Evolutionary conservation across 108 stramenopile genomes (phyloP), one percentile per base, ranked within the genome.

Genomic region (Cyclotella cryptica): DNA sequence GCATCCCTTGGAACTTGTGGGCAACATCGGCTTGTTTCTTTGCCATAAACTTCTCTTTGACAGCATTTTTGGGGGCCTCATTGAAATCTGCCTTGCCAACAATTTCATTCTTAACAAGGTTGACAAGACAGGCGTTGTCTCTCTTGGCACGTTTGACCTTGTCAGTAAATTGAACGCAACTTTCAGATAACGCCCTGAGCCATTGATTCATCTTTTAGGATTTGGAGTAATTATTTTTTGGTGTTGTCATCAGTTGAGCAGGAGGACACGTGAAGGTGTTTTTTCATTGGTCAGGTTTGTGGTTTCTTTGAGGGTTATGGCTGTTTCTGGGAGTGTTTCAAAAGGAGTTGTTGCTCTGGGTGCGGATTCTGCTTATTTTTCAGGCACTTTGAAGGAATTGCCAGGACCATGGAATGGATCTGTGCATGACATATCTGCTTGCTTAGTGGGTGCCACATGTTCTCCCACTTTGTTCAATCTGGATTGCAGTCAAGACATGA

Each of bases 191-290:
- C 10, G 91, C 90, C 74, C 93, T 96, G 78, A 96, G 86, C 52
- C 90, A 84, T 69, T 90, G 86, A 81, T 91, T 92, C 90, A 93
- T 91, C 55, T 93, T 93, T 64, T 83, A 96, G 84, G 12, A 93
- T 85, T 53, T 91, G 91, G 24, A 96, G 55, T 21, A 96, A 75
- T 69, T 96, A 92, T 61, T 88, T 90, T 77, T 91, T 93, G 71
- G 85, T 76, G 14, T 86, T 81, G 46, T 78, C 77, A 19, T 79
- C 72, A 22, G 81, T 81, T 28, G 63, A 53, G 0, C 85, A 72
- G 12, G 77, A 69, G 39, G 85, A n/a, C 17, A 28, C 83, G 77
- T 17, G 65, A 51, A 28, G 67, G 35, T 18, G 68, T 70, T 58
- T 44, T 43, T 22, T 71, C 40, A 21, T 60, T 60, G 28, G 27